phyloP scores from a whole-genome alignment of 169 alveolate genomes.

The Plasmodium vinckei region DNA sequence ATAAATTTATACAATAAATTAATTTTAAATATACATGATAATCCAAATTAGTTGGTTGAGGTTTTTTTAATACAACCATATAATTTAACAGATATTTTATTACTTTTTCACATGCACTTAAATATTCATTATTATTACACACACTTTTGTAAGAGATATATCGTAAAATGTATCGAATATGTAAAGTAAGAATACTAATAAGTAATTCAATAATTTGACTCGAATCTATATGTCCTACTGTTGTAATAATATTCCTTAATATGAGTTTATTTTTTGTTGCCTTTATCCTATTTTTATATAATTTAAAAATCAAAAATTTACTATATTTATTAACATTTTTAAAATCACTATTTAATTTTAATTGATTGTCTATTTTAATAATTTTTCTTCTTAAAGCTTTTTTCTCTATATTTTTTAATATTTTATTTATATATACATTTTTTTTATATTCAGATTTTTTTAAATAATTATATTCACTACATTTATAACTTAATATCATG shows the following conservation, averaged over 20 bases:
- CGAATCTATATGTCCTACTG: constrained; percentile 19
- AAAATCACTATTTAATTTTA: constrained; percentile 31
- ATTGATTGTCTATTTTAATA: constrained; percentile 30
- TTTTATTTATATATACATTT: constrained; percentile 27
- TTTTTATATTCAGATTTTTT: constrained; percentile 28
- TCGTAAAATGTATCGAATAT: constrained; percentile 14
- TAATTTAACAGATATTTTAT: constrained; percentile 22
- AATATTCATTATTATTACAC: background rate
- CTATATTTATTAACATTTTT: constrained; percentile 40
- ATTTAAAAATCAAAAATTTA: constrained; percentile 36
- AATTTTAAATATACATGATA: constrained; percentile 37
- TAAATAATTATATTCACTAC: constrained; percentile 19
- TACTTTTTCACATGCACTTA: constrained; percentile 11
- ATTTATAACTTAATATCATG: constrained; percentile 25
- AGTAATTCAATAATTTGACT: constrained; percentile 35
- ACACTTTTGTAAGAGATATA: background rate
- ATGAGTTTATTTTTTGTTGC: constrained; percentile 39
- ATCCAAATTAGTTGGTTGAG: constrained; percentile 10
- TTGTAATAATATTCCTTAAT: constrained; percentile 7
- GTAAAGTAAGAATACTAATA: constrained; percentile 10
- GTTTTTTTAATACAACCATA: constrained; percentile 55
- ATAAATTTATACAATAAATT: constrained; percentile 15
- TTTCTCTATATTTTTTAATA: constrained; percentile 31
- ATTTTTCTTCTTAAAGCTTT: constrained; percentile 52
- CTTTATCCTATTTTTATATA: constrained; percentile 16